Percentiles rank a stretch among this genome's conserved stretches.
Evolutionary conservation across 495 filamentous ascomycete species (phyloP).

Genomic region (Tuber melanosporum): DNA sequence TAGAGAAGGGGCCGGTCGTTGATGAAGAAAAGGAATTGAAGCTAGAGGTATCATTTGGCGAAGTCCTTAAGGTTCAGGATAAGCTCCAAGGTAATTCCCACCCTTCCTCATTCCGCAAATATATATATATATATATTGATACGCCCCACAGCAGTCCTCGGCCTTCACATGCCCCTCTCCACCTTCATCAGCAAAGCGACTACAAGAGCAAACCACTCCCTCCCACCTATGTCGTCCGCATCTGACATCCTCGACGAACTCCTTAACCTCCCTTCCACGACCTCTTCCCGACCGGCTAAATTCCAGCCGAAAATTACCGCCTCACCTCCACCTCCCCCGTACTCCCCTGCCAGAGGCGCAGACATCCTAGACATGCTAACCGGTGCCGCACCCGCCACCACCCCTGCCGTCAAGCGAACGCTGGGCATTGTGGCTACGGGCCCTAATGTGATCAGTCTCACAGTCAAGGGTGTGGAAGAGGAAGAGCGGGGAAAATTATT

Average conservation of each 20-base stretch:
- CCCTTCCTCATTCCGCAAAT: background rate
- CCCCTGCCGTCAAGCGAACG: conserved; percentile 36
- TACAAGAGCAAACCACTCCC: conserved; percentile 74
- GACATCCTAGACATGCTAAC: conserved; percentile 78
- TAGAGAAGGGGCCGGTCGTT: conserved; percentile 42
- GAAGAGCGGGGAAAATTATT: conserved; percentile 74
- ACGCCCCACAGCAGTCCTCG: conserved; percentile 48
- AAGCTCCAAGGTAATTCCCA: conserved; percentile 54
- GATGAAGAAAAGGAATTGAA: conserved; percentile 53
- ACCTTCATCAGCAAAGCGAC: conserved; percentile 79
- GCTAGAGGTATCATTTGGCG: conserved; percentile 66
- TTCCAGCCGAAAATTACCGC: conserved; percentile 40
- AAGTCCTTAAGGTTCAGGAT: conserved; percentile 71
- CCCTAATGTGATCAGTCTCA: conserved; percentile 74
- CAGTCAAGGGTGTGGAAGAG: conserved; percentile 61
- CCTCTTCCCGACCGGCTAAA: conserved; percentile 42
- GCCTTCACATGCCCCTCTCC: conserved; percentile 72
- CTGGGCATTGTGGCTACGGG: conserved; percentile 45
- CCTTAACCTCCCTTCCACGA: conserved; percentile 55
- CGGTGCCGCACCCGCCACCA: conserved; percentile 45
- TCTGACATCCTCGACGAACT: conserved; percentile 86
- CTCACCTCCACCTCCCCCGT: conserved; percentile 65
- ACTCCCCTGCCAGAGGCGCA: conserved; percentile 41
- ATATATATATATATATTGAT: no score
- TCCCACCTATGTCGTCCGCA: conserved; percentile 64